Base-by-base conservation (phyloP, 495 filamentous ascomycete species). In the Aspergillus incahuasiensis region DNA sequence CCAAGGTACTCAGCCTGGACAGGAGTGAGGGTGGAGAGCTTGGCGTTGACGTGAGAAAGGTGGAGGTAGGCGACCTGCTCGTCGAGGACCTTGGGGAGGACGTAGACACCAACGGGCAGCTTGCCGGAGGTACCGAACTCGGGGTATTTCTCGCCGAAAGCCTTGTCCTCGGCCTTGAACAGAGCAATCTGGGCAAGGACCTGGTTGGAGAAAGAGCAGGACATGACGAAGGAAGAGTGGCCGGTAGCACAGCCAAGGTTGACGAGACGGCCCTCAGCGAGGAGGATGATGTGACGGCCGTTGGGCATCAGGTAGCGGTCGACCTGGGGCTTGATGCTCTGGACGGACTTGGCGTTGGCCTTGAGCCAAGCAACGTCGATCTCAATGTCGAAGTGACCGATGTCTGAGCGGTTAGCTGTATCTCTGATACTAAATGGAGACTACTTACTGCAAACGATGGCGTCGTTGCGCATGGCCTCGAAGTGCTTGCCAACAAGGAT, bases 201-300 rank as follows among this genome's bases (percentile, higher is more conserved):
- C 83, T 98, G 94, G 86, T 98, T 98, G 81, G 92, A 96, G 88
- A 98, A 98, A 58, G 92, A 97, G 89, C 94, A 98, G 61, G 90
- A 95, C 94, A 98, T 97, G 83, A 98, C 94, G 79, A 98, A 98
- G 46, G 92, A 97, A 64, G 92, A 96, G 88, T 98, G 94, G 58
- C 94, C 94, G 56, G 94, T 98, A 68, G 94, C 94, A 78, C 94
- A 98, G 74, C 94, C 94, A 52, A 98, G 82, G 83, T 98, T 98
- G 78, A 98, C 95, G 54, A 98, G 88, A 81, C 94, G 92, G 63
- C 94, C 94, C 78, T 98, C 94, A 61, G 94, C 94, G 55, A 98
- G 85, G 58, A 98, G 91, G 72, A 98, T 95, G 81, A 98, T 91
- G 81, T 97, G 88, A 67, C 89, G 87, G 77, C 95, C 94, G 79